Base-by-base conservation (phyloP, 768 basidiomycete species). In the Mycena galericulata region DNA sequence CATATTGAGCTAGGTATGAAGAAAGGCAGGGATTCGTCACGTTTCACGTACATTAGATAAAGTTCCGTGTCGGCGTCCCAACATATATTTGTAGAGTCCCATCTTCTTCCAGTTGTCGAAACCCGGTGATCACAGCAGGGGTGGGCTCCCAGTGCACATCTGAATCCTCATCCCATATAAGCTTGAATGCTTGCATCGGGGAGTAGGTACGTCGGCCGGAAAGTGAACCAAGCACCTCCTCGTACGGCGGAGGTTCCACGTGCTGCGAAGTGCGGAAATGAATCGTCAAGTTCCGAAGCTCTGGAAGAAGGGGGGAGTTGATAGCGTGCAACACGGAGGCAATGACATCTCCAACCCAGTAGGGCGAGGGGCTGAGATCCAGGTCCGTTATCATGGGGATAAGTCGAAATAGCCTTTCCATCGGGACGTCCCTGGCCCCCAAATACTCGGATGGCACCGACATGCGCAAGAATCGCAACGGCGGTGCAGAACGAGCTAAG, bases 71-170 rank as follows among this genome's bases (percentile, higher is more conserved):
- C 58, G 17, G 6, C 14, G 49, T 34, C 11, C 62, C 51, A 5
- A 56, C 53, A 20, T 56, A 32, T 27, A 65, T 45, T 12, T 49
- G 14, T 24, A 49, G n/a, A n/a, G n/a, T 47, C 10, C 54, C 62
- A 20, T 65, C 63, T 20, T 32, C 24, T 2, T 14, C 45, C 9
- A 65, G 26, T n/a, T 57, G 17, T 17, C 24, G 54, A 24, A 65
- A 20, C 22, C n/a, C 43, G 62, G 8, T 29, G 18, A 3, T 18
- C 8, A 2, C 8, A 5, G 2, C n/a, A n/a, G n/a, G n/a, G n/a
- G n/a, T 3, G 14, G 6, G 7, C 30, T 14, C 14, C 6, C 22
- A 24, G 2, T 8, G 18, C 17, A 50, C 6, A 27, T n/a, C n/a
- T n/a, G 7, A 18, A 30, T 17, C 30, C 18, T 26, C 51, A 45